Evolutionary conservation across 768 basidiomycete species (phyloP), one percentile per base, ranked within the genome.

Genomic region (Kwoniella mangroviensis): DNA sequence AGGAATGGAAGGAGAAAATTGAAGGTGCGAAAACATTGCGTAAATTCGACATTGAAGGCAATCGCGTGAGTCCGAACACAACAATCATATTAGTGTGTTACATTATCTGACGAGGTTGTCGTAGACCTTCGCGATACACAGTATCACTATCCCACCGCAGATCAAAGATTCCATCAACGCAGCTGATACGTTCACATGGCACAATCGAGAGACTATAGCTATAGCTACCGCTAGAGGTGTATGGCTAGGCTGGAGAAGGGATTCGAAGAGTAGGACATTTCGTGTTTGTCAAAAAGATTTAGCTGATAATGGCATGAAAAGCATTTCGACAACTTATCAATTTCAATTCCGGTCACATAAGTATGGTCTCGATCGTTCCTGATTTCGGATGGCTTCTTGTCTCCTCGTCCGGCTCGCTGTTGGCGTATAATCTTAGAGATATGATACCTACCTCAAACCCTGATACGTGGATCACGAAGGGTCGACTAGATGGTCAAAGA

Each of bases 381-480:
- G 79, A 81, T 40, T 81, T 81, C 51, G 71, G 72, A 17, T 75
- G 75, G 79, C 45, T 79, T 15, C 57, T 81, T 19, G 74, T 81
- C 9, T 17, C 77, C 9, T 53, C 59, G 3, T 73, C 75, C 6
- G 75, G 76, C 1, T 22, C 21, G 0, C 42, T 81, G 3, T 13
- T 69, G 4, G 75, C 77, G 1, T 81, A 72, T 57, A 69, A 68
- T 58, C 52, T 81, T 63, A 55, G 53, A 11, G 74, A 77, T 13
- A 71, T 81, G 72, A 69, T 81, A 49, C 75, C 75, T 2, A 75
- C 77, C 6, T 72, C 69, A 12, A 75, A 79, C 22, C 75, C 77
- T n/a, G 40, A 54, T 11, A 81, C 79, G 21, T 81, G 79, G 79
- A 34, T 62, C 12, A 57, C 43, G 53, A 52, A 52, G 45, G 65